Evolutionary conservation across 2,329 filamentous ascomycete species (phyloP).

Genomic region (Hymenoscyphus fructigenus): DNA sequence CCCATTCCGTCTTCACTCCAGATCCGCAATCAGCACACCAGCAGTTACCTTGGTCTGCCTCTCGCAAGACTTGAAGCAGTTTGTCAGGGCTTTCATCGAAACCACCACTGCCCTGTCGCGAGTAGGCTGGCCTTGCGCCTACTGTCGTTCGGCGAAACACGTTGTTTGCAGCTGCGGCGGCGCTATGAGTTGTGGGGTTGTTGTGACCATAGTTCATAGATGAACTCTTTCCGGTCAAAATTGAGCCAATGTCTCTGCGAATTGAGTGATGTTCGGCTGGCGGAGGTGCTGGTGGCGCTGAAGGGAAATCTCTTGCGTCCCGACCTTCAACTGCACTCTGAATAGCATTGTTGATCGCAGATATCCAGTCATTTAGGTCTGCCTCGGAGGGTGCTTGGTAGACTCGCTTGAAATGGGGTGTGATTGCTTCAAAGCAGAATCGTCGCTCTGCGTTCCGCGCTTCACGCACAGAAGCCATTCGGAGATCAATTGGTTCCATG

Average conservation of each 20-base stretch:
- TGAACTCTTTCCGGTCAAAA: constrained; percentile 87
- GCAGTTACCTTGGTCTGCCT: constrained; percentile 87
- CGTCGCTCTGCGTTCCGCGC: constrained; percentile 90
- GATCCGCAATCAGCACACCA: constrained; percentile 95
- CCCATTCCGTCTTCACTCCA: constrained; percentile 93
- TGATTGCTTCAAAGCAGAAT: constrained; percentile 98
- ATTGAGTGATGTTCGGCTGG: constrained; percentile 50
- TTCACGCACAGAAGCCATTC: constrained; percentile 95
- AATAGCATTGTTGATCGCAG: constrained; percentile 92
- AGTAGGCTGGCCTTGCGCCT: constrained; percentile 75
- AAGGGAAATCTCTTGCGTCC: constrained; percentile 55
- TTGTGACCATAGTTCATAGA: constrained; percentile 54
- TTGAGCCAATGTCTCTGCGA: constrained; percentile 85
- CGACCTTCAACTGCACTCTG: constrained; percentile 92
- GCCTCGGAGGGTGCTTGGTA: constrained; percentile 98
- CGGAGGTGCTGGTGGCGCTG: constrained; percentile 34
- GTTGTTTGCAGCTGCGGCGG: constrained; percentile 45
- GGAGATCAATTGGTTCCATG: constrained; percentile 95
- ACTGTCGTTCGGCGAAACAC: constrained; percentile 88
- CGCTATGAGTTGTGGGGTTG: constrained; percentile 50
- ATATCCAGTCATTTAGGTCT: constrained; percentile 96
- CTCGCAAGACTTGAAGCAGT: constrained; percentile 81
- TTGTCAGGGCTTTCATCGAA: constrained; percentile 83
- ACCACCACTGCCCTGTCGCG: constrained; percentile 66
- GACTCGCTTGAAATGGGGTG: constrained; percentile 90